Base-by-base conservation (phyloP, 495 filamentous ascomycete genomes). In the Hypoxylon intermedium region DNA sequence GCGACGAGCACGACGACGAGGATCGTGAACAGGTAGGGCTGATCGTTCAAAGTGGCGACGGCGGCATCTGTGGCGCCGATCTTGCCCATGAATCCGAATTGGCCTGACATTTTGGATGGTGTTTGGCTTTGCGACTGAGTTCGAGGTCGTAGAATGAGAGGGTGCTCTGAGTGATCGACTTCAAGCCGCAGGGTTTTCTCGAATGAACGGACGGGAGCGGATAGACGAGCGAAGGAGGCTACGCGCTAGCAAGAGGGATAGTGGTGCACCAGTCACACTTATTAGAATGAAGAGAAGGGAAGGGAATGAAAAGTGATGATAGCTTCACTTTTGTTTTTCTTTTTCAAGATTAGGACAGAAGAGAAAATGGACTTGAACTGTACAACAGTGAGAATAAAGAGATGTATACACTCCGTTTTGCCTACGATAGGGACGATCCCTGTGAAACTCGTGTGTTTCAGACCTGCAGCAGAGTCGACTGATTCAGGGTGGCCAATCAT, bases 21-120 rank as follows among this genome's bases (percentile, higher is more conserved):
- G 34, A 76, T 76, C 46, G 74, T 79, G 74, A 82, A 80, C 33
- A 80, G 68, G 59, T 75, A 72, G 30, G 79, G 79, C 67, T 82
- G 79, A 69, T 82, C 78, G 71, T 82, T 82, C 50, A 82, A 71
- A n/a, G 74, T 74, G 50, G 77, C 76, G 42, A 82, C 76, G 59
- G 77, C 79, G 51, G 75, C 54, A n/a, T 70, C 69, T 3, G 79
- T 79, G 11, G 77, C 79, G 65, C 79, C 79, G 34, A 81, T 77
- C 45, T 60, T 72, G 69, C 37, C 18, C 47, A 81, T 75, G 72
- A 75, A 81, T 59, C 76, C 77, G 67, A 81, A 81, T 58, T 79
- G 77, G 34, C 77, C 77, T n/a, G 60, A 54, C 62, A 69, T 67
- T 48, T 55, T 67, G 48, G 28, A 26, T 21, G 20, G 11, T 47